phyloP scores from a whole-genome alignment of 2,329 filamentous ascomycete species.

The Sphaerulina musiva region DNA sequence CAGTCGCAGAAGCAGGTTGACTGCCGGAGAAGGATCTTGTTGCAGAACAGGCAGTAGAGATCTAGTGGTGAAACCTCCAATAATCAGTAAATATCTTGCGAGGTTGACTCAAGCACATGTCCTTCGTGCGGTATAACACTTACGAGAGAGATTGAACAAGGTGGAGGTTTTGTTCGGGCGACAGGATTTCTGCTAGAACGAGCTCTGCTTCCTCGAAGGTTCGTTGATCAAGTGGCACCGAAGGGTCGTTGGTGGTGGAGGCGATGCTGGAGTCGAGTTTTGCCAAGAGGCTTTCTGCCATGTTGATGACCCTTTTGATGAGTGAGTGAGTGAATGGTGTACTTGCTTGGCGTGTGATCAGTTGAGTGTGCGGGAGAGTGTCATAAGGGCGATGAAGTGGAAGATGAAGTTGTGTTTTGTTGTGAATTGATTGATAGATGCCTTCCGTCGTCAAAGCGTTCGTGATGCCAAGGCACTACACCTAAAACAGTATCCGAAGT shows the following conservation, averaged over 20 bases:
- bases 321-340: not conserved
- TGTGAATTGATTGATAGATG: no score
- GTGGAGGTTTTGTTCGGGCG: slow-evolving; percentile 27
- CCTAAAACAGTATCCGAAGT: no score
- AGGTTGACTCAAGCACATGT: no score
- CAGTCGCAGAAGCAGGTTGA: slow-evolving; percentile 47
- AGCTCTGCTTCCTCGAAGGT: slow-evolving; percentile 48
- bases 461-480: no score
- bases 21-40: slow-evolving; percentile 52
- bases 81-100: no score
- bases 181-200: slow-evolving; percentile 37
- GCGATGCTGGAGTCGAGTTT: slow-evolving; percentile 18
- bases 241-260: slow-evolving; percentile 15
- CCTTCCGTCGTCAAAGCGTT: no score
- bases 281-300: slow-evolving; percentile 15
- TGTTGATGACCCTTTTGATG: not conserved
- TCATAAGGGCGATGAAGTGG: no score
- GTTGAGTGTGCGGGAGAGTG: not conserved
- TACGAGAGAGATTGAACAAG: slow-evolving; percentile 43
- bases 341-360: not conserved
- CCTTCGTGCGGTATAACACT: no score
- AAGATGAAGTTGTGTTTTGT: no score
- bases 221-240: slow-evolving; percentile 39
- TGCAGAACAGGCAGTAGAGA: slow-evolving; percentile 48
- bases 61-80: no score